phyloP scores from a whole-genome alignment of 176 grass and related monocot species.

The Oryza rufipogon region DNA sequence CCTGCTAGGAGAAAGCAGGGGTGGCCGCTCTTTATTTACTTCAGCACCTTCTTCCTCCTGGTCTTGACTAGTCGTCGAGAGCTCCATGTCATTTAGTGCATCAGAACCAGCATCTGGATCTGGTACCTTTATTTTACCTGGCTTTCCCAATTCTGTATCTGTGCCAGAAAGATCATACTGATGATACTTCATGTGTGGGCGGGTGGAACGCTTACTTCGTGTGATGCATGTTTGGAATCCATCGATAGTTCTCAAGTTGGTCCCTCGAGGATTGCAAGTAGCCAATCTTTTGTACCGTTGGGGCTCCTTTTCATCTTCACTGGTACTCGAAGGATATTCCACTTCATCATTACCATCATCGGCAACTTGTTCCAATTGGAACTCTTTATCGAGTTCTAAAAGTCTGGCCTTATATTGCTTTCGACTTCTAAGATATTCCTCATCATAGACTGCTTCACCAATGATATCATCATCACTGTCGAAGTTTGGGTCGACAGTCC shows the following conservation, averaged over 20 bases:
- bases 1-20: slow-evolving; percentile 26
- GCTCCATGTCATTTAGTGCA: slow-evolving; percentile 42
- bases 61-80: slow-evolving; percentile 64
- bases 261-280: slow-evolving; percentile 44
- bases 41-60: slow-evolving; percentile 53
- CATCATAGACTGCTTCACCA: slow-evolving; percentile 93
- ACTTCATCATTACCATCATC: slow-evolving; percentile 49
- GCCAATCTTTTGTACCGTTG: slow-evolving; percentile 49
- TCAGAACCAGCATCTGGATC: slow-evolving; percentile 58
- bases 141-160: slow-evolving; percentile 53
- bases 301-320: slow-evolving; percentile 57
- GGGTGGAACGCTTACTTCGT: slow-evolving; percentile 72
- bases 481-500: slow-evolving; percentile 54
- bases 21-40: slow-evolving; percentile 49
- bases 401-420: slow-evolving; percentile 54
- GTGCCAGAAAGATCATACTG: slow-evolving; percentile 60
- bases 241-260: slow-evolving; percentile 55
- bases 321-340: slow-evolving; percentile 65
- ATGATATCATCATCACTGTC: slow-evolving; percentile 91
- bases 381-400: slow-evolving; percentile 74
- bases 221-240: slow-evolving; percentile 69
- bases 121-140: slow-evolving; percentile 47
- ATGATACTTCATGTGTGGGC: slow-evolving; percentile 61
- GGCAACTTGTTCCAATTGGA: slow-evolving; percentile 59
- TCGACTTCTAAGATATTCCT: slow-evolving; percentile 81